A percentile compares a stretch with the other conserved stretches of the same genome.
These are phyloP conservation scores for Ogataea pini DNA, from an alignment of 805 yeast species.

Conservation along the genomic window DNA sequence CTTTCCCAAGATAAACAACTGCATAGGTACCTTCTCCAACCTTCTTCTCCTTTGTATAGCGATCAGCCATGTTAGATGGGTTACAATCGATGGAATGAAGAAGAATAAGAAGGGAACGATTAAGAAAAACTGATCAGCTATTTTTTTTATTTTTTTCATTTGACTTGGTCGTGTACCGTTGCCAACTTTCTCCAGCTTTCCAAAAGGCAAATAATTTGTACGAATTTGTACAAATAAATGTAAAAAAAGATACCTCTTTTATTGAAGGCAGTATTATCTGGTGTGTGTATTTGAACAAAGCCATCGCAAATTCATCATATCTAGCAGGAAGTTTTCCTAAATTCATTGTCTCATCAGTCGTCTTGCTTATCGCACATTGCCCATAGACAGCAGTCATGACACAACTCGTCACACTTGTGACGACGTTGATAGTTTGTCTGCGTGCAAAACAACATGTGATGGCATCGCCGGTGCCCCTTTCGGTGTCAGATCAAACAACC, in stretches of 20 bases:
- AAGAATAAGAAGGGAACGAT: background rate
- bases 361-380: too few relatives aligned
- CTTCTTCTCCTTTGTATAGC: slow-evolving; percentile 60
- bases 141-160: background rate
- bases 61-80: slow-evolving; percentile 18
- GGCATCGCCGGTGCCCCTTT: background rate
- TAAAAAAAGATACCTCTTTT: background rate
- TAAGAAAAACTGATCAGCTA: too few relatives aligned
- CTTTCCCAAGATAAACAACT: slow-evolving; percentile 84
- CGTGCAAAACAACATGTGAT: background rate
- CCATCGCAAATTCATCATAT: too few relatives aligned
- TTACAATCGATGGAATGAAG: background rate
- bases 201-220: slow-evolving; percentile 4
- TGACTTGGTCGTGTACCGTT: background rate
- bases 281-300: background rate
- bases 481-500: too few relatives aligned
- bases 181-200: background rate
- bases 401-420: background rate
- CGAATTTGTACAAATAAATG: background rate
- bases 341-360: too few relatives aligned
- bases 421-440: background rate
- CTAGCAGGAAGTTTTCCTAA: too few relatives aligned
- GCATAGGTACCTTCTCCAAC: slow-evolving; percentile 99
- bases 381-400: background rate
- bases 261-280: background rate